A percentile compares a stretch with the other conserved stretches of the same genome.
phyloP scores from a whole-genome alignment of 164 flowering plant species.

The Litsea cubeba region DNA sequence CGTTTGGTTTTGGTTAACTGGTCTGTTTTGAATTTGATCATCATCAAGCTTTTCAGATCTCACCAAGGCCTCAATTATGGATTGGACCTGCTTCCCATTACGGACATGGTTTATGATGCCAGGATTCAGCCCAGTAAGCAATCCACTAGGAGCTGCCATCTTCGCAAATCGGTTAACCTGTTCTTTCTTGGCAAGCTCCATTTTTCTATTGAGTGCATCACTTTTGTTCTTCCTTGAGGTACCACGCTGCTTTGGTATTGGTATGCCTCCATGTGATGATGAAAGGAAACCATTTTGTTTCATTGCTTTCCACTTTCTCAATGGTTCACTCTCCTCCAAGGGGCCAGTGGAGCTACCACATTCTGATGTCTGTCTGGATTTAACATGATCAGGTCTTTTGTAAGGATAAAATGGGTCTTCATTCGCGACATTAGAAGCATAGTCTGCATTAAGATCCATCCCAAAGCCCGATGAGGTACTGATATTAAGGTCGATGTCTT shows the following conservation, averaged over 20 bases:
- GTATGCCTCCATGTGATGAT: conserved; percentile 25
- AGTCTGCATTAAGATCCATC: conserved; percentile 53
- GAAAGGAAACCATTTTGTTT: conserved; percentile 83
- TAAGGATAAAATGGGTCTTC: conserved; percentile 31
- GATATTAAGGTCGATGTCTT: conserved; percentile 9
- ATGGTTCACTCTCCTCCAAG: conserved; percentile 50
- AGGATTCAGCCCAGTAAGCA: conserved; percentile 78
- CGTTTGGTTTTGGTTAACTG: not conserved
- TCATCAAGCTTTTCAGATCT: conserved; percentile 52
- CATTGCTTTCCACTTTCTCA: conserved; percentile 72
- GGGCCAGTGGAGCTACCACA: conserved; percentile 67
- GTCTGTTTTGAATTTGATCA: conserved; percentile 23
- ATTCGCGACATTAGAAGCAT: conserved; percentile 32
- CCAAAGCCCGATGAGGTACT: conserved; percentile 24
- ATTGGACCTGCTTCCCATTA: conserved; percentile 89
- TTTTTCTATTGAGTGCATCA: conserved; percentile 53
- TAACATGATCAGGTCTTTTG: conserved; percentile 29
- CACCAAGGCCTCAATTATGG: conserved; percentile 80
- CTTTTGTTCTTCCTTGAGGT: conserved; percentile 44
- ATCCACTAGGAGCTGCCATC: conserved; percentile 92
- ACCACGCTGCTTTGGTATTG: conserved; percentile 46
- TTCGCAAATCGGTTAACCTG: conserved; percentile 72
- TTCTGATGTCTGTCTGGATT: conserved; percentile 50
- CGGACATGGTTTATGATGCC: conserved; percentile 95
- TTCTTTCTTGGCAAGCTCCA: conserved; percentile 85